Evolutionary conservation across 768 basidiomycete genomes (phyloP).

Genomic region (Mycena albidolilacea): DNA sequence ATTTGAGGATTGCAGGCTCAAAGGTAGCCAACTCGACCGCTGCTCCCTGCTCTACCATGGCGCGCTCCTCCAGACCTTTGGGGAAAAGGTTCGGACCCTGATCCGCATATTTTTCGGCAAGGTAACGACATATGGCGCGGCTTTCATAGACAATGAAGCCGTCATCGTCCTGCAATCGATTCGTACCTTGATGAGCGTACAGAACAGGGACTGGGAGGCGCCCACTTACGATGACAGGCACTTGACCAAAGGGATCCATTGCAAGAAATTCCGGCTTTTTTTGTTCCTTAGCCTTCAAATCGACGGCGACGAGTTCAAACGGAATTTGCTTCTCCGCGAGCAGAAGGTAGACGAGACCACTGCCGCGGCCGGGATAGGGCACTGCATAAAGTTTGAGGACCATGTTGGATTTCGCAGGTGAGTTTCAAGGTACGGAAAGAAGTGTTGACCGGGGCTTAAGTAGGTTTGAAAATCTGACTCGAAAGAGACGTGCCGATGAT

Average conservation of each 20-base stretch:
- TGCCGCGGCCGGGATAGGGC: slow-evolving; percentile 60
- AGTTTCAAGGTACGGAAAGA: background rate
- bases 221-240: slow-evolving; percentile 31
- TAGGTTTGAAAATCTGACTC: background rate
- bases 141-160: slow-evolving; percentile 64
- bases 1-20: slow-evolving; percentile 18
- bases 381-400: slow-evolving; percentile 62
- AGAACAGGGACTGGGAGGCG: slow-evolving; percentile 42
- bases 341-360: slow-evolving; percentile 58
- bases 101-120: slow-evolving; percentile 57
- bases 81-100: slow-evolving; percentile 60
- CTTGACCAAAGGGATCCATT: slow-evolving; percentile 68
- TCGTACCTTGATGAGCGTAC: slow-evolving; percentile 6
- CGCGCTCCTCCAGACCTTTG: slow-evolving; percentile 36
- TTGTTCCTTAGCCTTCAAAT: slow-evolving; percentile 58
- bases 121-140: slow-evolving; percentile 62
- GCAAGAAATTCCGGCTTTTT: slow-evolving; percentile 49
- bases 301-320: slow-evolving; percentile 59
- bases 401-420: slow-evolving; percentile 47
- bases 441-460: slow-evolving; percentile 16
- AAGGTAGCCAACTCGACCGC: slow-evolving; percentile 31
- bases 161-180: slow-evolving; percentile 53
- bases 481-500: background rate
- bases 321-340: slow-evolving; percentile 64
- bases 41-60: slow-evolving; percentile 44